These are phyloP conservation scores for Nicotiana tabacum DNA, from an alignment of 257 asterid genomes.

Conservation along the genomic window DNA sequence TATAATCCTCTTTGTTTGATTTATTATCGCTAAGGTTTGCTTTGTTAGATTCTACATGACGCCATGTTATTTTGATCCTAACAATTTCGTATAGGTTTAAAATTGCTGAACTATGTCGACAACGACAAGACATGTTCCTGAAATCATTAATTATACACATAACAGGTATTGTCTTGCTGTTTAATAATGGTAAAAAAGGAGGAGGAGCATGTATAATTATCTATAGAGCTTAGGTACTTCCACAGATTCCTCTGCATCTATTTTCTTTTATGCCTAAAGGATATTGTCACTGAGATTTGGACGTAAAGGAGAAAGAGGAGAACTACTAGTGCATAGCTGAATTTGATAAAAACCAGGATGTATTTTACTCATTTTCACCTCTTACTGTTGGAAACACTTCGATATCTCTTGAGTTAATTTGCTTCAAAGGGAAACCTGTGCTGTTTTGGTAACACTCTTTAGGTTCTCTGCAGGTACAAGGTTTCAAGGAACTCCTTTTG, in stretches of 20 bases:
- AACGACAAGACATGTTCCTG: neutral
- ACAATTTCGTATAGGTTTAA: neutral
- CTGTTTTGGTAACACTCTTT: neutral
- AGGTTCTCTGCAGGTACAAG: conserved; percentile 14
- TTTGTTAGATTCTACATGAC: too few species aligned
- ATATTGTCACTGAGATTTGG: neutral
- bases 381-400: neutral
- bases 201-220: neutral
- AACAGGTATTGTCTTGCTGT: neutral
- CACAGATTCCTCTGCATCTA: neutral
- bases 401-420: neutral
- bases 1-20: neutral
- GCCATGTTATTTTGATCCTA: too few species aligned
- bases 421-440: neutral
- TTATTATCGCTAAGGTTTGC: too few species aligned
- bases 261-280: neutral
- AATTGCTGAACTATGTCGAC: neutral
- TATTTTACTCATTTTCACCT: neutral
- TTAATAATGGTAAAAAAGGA: neutral
- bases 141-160: neutral
- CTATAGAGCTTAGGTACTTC: neutral
- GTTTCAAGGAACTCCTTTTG: conserved; percentile 16
- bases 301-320: neutral
- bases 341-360: neutral
- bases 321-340: neutral